phyloP scores from a whole-genome alignment of 2,329 filamentous ascomycete genomes.

The Penicillium sp. region DNA sequence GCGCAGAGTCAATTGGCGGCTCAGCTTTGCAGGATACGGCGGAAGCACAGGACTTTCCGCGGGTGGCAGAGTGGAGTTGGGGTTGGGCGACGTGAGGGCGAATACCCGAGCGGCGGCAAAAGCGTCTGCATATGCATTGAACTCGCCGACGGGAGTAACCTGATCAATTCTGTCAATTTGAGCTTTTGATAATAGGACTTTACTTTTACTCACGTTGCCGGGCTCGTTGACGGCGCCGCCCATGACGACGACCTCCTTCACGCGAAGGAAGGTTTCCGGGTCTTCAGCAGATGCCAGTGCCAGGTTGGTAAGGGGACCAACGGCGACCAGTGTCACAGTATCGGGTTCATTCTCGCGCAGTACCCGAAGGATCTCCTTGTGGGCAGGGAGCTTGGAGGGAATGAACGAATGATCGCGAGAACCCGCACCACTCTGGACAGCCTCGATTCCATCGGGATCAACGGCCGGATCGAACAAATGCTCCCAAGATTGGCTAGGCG shows the following conservation, averaged over 20 bases:
- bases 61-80: constrained; percentile 76
- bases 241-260: constrained; percentile 93
- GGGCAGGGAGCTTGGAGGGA: constrained; percentile 69
- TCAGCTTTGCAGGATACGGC: constrained; percentile 63
- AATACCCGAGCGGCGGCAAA: constrained; percentile 74
- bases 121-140: constrained; percentile 91
- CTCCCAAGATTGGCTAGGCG: constrained; percentile 71
- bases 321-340: constrained; percentile 83
- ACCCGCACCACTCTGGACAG: constrained; percentile 37
- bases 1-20: constrained; percentile 63
- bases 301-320: constrained; percentile 91
- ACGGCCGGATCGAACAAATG: constrained; percentile 59
- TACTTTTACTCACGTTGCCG: constrained; percentile 68
- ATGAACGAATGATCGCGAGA: constrained; percentile 60
- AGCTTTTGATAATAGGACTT: not conserved
- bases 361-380: constrained; percentile 85
- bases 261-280: constrained; percentile 81
- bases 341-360: constrained; percentile 76
- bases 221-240: constrained; percentile 76
- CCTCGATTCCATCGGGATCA: constrained; percentile 48
- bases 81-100: constrained; percentile 70
- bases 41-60: constrained; percentile 50
- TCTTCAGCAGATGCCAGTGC: constrained; percentile 86
- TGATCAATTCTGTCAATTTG: constrained; percentile 10
- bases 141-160: constrained; percentile 79